Percentiles rank a stretch among this genome's conserved stretches.
Conservation (phyloP, 208 protist species). For the Crithidia fasciculata region DNA sequence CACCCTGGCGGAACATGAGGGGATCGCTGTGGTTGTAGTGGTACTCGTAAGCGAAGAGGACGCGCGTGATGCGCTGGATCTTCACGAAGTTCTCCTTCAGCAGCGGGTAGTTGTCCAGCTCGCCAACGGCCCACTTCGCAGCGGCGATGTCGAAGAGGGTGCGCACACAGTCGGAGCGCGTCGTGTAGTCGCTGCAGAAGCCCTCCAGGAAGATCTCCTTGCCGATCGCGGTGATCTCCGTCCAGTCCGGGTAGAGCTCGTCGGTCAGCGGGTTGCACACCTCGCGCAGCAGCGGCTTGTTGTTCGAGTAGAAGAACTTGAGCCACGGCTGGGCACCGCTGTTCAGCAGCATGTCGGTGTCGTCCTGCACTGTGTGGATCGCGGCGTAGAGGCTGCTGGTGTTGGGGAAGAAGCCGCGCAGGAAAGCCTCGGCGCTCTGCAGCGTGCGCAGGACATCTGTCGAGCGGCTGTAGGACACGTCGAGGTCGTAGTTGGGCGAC, state of each 20-base stretch:
- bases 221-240: conserved; percentile 42
- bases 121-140: conserved; percentile 36
- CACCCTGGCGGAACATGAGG: conserved; percentile 44
- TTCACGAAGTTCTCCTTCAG: conserved; percentile 43
- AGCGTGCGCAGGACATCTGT: conserved; percentile 62
- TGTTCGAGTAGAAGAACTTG: conserved; percentile 30
- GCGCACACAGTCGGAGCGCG: conserved; percentile 47
- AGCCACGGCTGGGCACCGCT: conserved; percentile 34
- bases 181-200: conserved; percentile 48
- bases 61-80: conserved; percentile 35
- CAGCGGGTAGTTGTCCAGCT: conserved; percentile 29
- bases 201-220: conserved; percentile 50
- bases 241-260: conserved; percentile 40
- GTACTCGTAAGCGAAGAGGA: conserved; percentile 36
- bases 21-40: conserved; percentile 47
- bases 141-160: conserved; percentile 58
- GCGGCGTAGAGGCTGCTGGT: conserved; percentile 43
- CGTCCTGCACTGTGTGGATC: conserved; percentile 45
- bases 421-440: conserved; percentile 60
- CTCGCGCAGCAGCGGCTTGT: conserved; percentile 30
- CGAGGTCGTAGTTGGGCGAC: conserved; percentile 48
- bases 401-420: conserved; percentile 54
- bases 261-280: conserved; percentile 48
- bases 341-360: conserved; percentile 45
- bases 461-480: conserved; percentile 61